phyloP scores from a whole-genome alignment of 1,139 yeast genomes.

The Hyphopichia pseudoburtonii region DNA sequence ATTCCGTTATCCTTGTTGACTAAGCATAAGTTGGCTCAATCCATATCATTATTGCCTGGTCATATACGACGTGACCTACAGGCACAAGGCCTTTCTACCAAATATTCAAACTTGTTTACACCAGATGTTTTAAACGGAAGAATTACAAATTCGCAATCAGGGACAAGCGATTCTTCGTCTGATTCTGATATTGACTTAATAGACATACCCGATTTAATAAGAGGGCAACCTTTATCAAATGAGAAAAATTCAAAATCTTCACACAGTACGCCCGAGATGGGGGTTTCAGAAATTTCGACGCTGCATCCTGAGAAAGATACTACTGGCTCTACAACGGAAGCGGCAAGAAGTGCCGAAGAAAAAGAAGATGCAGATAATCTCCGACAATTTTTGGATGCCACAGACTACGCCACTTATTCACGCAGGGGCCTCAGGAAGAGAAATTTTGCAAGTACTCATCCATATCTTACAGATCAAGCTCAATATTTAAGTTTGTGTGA shows the following conservation, averaged over 20 bases:
- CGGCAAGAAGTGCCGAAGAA: background rate
- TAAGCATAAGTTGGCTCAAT: background rate
- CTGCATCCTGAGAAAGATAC: too few relatives aligned
- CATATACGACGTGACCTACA: conserved; percentile 1
- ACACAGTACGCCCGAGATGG: too few relatives aligned
- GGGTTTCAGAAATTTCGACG: too few relatives aligned
- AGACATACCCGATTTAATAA: background rate
- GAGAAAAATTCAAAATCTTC: too few relatives aligned
- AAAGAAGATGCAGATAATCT: conserved; percentile 10
- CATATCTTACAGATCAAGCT: conserved; percentile 49
- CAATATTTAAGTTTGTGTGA: conserved; percentile 44
- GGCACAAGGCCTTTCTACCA: background rate
- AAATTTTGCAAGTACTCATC: conserved; percentile 48
- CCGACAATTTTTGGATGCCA: conserved; percentile 7
- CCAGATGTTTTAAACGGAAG: background rate
- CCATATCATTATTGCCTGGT: conserved; percentile 3
- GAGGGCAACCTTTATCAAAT: background rate
- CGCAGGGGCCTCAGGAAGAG: conserved; percentile 42
- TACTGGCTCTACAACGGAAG: too few relatives aligned
- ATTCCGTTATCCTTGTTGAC: background rate
- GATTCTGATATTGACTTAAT: conserved; percentile 4
- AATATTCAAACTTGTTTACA: background rate
- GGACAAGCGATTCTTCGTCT: background rate
- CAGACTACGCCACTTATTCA: conserved; percentile 6
- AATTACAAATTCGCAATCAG: background rate